A percentile compares a stretch with the other conserved stretches of the same genome.
phyloP scores from a whole-genome alignment of 768 basidiomycete species.

The Pulveroboletus sp. region DNA sequence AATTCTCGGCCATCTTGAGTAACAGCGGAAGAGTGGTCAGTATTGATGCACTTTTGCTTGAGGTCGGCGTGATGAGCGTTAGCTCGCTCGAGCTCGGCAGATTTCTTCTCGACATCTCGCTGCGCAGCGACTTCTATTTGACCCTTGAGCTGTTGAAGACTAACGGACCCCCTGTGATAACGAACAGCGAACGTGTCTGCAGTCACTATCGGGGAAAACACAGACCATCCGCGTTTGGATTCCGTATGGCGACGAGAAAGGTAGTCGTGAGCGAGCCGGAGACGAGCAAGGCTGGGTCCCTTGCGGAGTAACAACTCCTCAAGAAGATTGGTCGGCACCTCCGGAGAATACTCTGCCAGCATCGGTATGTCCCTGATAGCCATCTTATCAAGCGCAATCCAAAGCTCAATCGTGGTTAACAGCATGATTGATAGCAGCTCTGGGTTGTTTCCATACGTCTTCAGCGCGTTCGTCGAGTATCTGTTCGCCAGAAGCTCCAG shows the following conservation, averaged over 20 bases:
- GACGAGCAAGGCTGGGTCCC: constrained; percentile 25
- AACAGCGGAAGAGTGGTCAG: not conserved
- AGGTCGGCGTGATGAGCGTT: constrained; percentile 22
- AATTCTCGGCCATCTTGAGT: not conserved
- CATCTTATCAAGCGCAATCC: constrained; percentile 34
- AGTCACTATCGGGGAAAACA: constrained; percentile 28
- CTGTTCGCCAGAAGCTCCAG: constrained; percentile 20
- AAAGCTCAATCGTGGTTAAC: constrained; percentile 36
- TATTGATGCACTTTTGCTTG: not conserved
- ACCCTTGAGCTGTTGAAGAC: constrained; percentile 23
- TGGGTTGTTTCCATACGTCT: constrained; percentile 31
- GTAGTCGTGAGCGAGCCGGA: constrained; percentile 27
- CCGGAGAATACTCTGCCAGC: constrained; percentile 31
- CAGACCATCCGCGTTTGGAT: constrained; percentile 21
- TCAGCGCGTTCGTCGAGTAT: constrained; percentile 27
- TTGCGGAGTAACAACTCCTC: constrained; percentile 29
- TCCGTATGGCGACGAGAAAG: constrained; percentile 28
- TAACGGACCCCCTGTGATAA: constrained; percentile 26
- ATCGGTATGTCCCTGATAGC: constrained; percentile 21
- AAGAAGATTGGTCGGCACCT: constrained; percentile 25
- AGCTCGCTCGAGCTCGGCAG: constrained; percentile 23
- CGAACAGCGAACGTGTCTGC: constrained; percentile 31
- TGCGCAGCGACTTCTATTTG: constrained; percentile 31
- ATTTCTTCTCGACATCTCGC: constrained; percentile 18
- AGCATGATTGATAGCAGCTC: constrained; percentile 44